phyloP scores from a whole-genome alignment of 1,284 basidiomycete genomes.

The Exobasidium cylindrosporum region DNA sequence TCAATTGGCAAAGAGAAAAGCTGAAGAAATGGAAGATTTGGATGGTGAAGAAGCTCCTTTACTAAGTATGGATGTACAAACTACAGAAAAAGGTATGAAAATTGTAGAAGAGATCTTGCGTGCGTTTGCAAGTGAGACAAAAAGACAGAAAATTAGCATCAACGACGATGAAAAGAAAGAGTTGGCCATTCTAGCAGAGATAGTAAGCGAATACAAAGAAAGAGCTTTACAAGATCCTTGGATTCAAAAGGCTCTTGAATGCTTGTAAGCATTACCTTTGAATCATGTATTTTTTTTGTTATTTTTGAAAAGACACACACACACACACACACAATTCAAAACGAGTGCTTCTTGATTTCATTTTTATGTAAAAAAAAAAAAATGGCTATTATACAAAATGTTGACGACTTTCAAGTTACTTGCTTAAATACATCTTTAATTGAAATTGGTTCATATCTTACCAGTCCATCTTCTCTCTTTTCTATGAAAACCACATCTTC shows the following conservation, averaged over 20 bases:
- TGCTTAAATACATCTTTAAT: not conserved
- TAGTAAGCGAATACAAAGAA: conserved; percentile 67
- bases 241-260: conserved; percentile 65
- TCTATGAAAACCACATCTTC: conserved; percentile 47
- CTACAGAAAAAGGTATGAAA: conserved; percentile 73
- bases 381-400: too few species aligned
- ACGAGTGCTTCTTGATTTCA: too few species aligned
- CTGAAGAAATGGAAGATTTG: conserved; percentile 94
- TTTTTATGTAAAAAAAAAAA: too few species aligned
- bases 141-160: conserved; percentile 60
- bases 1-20: conserved; percentile 88
- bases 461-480: not conserved
- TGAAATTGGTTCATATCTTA: not conserved
- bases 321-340: too few species aligned
- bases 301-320: too few species aligned
- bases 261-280: too few species aligned
- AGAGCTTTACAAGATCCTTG: conserved; percentile 73
- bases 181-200: conserved; percentile 66
- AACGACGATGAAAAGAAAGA: conserved; percentile 61
- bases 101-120: conserved; percentile 77
- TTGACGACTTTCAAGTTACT: too few species aligned
- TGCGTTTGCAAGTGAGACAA: conserved; percentile 56
- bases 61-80: conserved; percentile 57
- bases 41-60: conserved; percentile 54
- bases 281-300: too few species aligned